These are phyloP conservation scores for Cutaneotrichosporon cyanovorans DNA, from an alignment of 1,284 basidiomycete genomes.

Conservation along the genomic window DNA sequence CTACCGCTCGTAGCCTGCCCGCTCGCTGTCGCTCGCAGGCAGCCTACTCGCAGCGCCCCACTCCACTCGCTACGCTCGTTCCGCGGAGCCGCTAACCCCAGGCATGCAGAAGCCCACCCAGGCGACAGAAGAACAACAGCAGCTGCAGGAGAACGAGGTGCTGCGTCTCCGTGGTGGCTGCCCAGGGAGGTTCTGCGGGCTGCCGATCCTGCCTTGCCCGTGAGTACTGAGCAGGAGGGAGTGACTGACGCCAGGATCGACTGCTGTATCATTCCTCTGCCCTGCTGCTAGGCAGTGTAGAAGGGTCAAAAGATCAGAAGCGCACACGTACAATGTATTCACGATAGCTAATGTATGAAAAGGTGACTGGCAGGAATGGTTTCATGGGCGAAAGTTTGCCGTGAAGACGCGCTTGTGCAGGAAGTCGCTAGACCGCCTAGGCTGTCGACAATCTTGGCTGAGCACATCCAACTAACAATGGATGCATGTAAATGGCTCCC, in stretches of 20 bases:
- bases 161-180: slow-evolving; percentile 41
- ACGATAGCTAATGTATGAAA: not conserved
- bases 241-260: slow-evolving; percentile 20
- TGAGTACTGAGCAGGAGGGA: slow-evolving; percentile 13
- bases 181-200: slow-evolving; percentile 40
- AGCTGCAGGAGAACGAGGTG: slow-evolving; percentile 19
- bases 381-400: no score
- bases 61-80: not conserved
- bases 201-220: slow-evolving; percentile 42
- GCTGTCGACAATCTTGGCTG: no score
- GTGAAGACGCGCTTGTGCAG: no score
- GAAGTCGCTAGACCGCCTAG: no score
- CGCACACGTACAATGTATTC: not conserved
- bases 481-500: no score
- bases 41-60: no score
- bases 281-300: slow-evolving; percentile 27
- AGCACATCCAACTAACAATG: no score
- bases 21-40: no score
- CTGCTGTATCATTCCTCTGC: slow-evolving; percentile 42
- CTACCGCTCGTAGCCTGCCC: no score
- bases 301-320: not conserved
- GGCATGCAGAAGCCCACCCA: not conserved
- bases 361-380: no score
- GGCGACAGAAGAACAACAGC: not conserved
- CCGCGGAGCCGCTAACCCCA: not conserved